Base-by-base conservation (phyloP, 805 yeast genomes). In the Myxozyma neotropica region DNA sequence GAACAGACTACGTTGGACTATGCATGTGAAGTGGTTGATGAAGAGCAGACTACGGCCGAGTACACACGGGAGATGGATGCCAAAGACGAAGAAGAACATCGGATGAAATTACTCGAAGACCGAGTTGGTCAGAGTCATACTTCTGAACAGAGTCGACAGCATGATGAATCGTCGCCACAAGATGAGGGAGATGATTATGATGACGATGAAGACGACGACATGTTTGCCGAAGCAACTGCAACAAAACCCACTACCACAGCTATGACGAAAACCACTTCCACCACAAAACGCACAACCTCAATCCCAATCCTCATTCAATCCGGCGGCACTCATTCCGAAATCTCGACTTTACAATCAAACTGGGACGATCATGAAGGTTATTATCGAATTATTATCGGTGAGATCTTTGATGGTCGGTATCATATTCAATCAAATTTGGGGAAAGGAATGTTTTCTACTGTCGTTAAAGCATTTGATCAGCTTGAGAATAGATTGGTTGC, bases 401-500 rank as follows among this genome's bases (percentile, higher is more conserved):
- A 73, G 57, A 57, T 71, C n/a, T 39, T 73, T n/a, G 64, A 72
- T 33, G 64, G 57, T 29, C 63, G 70, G 48, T 73, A 72, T 55
- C 59, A 61, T 36, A 71, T 73, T 19, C 62, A 60, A 26, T 61
- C 71, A 24, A 63, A 60, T 17, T 54, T 73, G 24, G 75, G 75
- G n/a, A 70, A 68, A 52, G 75, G 75, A 10, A 67, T 72, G 66
- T 70, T 70, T 64, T 70, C 75, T 6, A 52, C 72, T n/a, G 75
- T 73, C 3, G 71, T 73, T 31, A 60, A 70, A 24, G 74, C 73
- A 4, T 21, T 27, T 21, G 75, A 72, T 45, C 46, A 36, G 10
- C 31, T 38, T 38, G 40, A 56, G 15, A 54, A 67, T 36, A 39
- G 61, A 12, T 33, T 52, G 1, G 82, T 82, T 23, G 86, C 86